Evolutionary conservation across 306 rosid genomes (phyloP), one percentile per base, ranked within the genome.

Genomic region (Astragalus membranaceus): DNA sequence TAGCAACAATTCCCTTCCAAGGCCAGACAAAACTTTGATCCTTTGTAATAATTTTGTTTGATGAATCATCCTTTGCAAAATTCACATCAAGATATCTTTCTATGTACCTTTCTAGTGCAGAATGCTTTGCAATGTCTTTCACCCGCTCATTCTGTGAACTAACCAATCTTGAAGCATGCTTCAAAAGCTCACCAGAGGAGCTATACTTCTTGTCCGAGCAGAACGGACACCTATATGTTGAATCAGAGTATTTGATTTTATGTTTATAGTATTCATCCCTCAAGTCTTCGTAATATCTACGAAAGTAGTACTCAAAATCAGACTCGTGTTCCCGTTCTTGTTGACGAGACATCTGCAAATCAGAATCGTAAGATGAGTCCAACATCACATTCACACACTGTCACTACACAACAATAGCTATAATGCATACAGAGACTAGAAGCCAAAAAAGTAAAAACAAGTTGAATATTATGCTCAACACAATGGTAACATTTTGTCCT

Each of bases 1-100:
- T 93, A 9, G 92, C 97, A 72, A 93, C 48, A 74, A 90, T 54
- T 1, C 89, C 96, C 88, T 73, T 72, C 85, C 88, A 84, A 58
- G 91, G 91, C 77, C 88, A 88, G 48, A 88, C 97, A 84, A 86
- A 84, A 20, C 23, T 20, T 20, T 20, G 23, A 20, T 20, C 23
- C 23, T 20, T 20, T 20, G 23, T 20, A 2, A 20, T 20, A 20
- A 20, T 20, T 20, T 20, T 20, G 23, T 20, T 20, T 20, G 23
- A 20, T 20, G 23, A 20, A 20, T 20, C 77, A 7, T 9, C 65
- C 7, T 15, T 60, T 10, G 3, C 48, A 36, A 9, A 11, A 3
- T 33, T 33, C 9, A 33, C 64, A 58, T 4, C 43, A n/a, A 10
- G 2, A 36, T 26, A 37, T 14, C 42, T 89, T 14, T 77, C 62